Conservation (phyloP, 495 filamentous ascomycete species). For the Hyaloscypha hepaticicola region DNA sequence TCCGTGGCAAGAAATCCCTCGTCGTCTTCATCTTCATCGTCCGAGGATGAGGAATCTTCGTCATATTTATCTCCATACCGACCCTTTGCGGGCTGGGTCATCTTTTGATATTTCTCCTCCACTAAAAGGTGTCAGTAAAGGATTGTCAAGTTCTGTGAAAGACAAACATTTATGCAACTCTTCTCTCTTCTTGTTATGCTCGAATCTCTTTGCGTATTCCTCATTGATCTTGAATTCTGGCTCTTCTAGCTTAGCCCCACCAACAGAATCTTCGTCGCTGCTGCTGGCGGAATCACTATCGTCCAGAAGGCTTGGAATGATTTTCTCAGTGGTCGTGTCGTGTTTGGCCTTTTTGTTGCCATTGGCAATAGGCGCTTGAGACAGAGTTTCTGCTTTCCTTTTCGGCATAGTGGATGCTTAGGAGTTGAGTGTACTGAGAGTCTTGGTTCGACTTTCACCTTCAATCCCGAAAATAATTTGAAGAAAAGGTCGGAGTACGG, state of each 20-base stretch:
- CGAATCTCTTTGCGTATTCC: slow-evolving; percentile 85
- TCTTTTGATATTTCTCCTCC: slow-evolving; percentile 73
- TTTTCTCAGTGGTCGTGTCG: neutral
- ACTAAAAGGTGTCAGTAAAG: slow-evolving; percentile 48
- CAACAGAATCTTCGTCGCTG: slow-evolving; percentile 57
- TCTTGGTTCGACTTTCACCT: neutral
- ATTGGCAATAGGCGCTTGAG: slow-evolving; percentile 7
- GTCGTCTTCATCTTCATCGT: slow-evolving; percentile 85
- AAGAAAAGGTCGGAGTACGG: too few species aligned
- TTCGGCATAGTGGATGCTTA: slow-evolving; percentile 30
- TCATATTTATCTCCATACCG: slow-evolving; percentile 47
- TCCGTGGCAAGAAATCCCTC: slow-evolving; percentile 78
- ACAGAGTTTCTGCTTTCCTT: slow-evolving; percentile 29
- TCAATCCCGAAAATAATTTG: neutral
- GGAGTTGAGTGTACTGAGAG: neutral
- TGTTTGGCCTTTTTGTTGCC: slow-evolving; percentile 31
- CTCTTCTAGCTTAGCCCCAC: slow-evolving; percentile 49
- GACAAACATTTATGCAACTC: slow-evolving; percentile 76
- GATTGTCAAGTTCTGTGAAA: neutral
- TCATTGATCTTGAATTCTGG: slow-evolving; percentile 78
- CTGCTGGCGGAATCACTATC: slow-evolving; percentile 35
- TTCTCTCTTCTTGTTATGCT: slow-evolving; percentile 95
- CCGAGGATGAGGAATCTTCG: slow-evolving; percentile 53
- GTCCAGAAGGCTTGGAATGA: slow-evolving; percentile 32
- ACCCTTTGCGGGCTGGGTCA: slow-evolving; percentile 32